A percentile compares a stretch with the other conserved stretches of the same genome.
Conservation (phyloP, 768 basidiomycete species). For the Dictyophora rubrovolvata region DNA sequence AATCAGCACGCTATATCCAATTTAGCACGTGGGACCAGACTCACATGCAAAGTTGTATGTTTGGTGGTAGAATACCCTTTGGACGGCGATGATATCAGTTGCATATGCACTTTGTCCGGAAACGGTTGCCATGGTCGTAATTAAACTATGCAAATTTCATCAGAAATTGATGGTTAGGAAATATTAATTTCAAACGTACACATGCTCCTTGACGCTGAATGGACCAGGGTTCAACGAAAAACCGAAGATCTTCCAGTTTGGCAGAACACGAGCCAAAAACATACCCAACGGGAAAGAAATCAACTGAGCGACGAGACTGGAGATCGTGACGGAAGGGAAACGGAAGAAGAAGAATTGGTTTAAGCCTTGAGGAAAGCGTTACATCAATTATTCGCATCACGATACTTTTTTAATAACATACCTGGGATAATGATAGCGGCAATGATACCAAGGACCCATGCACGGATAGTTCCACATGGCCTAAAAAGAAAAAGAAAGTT, state of each 20-base stretch:
- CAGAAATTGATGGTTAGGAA: background rate
- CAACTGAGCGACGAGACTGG: conserved; percentile 49
- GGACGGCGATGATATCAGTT: conserved; percentile 67
- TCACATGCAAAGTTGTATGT: conserved; percentile 36
- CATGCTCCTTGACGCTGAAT: conserved; percentile 69
- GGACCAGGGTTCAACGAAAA: conserved; percentile 49
- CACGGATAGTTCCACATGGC: conserved; percentile 32
- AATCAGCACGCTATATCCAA: background rate
- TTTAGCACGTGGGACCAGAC: background rate
- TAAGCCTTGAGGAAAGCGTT: conserved; percentile 35
- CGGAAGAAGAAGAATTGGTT: conserved; percentile 48
- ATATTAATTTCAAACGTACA: conserved; percentile 18
- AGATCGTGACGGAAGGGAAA: conserved; percentile 28
- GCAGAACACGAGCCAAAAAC: conserved; percentile 24
- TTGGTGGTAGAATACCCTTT: conserved; percentile 58
- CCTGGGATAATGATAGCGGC: conserved; percentile 11
- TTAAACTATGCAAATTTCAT: conserved; percentile 9
- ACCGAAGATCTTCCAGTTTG: conserved; percentile 7
- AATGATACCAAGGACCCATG: conserved; percentile 43
- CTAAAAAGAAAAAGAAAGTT: conserved; percentile 21
- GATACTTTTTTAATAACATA: background rate
- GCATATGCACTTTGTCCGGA: conserved; percentile 19
- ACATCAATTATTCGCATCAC: conserved; percentile 50
- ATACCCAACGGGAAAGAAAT: conserved; percentile 58
- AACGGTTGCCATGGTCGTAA: conserved; percentile 19